A percentile compares a stretch with the other conserved stretches of the same genome.
Evolutionary conservation across 2,329 filamentous ascomycete species (phyloP).

Genomic region (Neofusicoccum cordaticola): DNA sequence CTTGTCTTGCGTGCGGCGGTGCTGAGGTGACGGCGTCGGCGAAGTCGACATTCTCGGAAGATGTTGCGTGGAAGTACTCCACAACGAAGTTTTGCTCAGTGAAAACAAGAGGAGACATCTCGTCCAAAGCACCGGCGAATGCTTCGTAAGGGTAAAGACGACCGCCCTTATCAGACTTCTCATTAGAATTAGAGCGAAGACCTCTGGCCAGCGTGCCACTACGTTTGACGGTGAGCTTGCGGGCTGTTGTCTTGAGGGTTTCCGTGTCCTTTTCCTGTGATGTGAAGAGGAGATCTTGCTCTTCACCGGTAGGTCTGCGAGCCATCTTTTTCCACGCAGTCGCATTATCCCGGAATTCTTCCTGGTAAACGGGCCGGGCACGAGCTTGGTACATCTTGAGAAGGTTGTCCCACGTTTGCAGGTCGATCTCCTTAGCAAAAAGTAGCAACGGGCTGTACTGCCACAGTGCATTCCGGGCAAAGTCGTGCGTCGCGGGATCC

Average conservation of each 20-base stretch:
- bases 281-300: slow-evolving; percentile 83
- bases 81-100: slow-evolving; percentile 97
- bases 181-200: slow-evolving; percentile 65
- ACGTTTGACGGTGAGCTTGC: slow-evolving; percentile 90
- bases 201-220: slow-evolving; percentile 81
- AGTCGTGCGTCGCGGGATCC: slow-evolving; percentile 66
- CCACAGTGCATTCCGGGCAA: slow-evolving; percentile 74
- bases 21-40: slow-evolving; percentile 69
- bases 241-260: slow-evolving; percentile 64
- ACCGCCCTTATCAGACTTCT: slow-evolving; percentile 60
- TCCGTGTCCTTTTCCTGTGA: slow-evolving; percentile 86
- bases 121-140: slow-evolving; percentile 75
- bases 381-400: slow-evolving; percentile 78
- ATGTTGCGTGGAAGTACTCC: slow-evolving; percentile 96
- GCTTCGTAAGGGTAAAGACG: slow-evolving; percentile 75
- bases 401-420: slow-evolving; percentile 74
- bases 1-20: slow-evolving; percentile 65
- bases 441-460: slow-evolving; percentile 83
- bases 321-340: slow-evolving; percentile 77
- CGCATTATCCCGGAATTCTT: slow-evolving; percentile 75
- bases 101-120: slow-evolving; percentile 77
- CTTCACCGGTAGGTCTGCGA: slow-evolving; percentile 71
- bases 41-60: slow-evolving; percentile 77
- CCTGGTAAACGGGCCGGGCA: slow-evolving; percentile 72
- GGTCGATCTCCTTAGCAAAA: slow-evolving; percentile 82